Evolutionary conservation across 495 filamentous ascomycete genomes (phyloP).

Genomic region (Glutinoglossum americanum): DNA sequence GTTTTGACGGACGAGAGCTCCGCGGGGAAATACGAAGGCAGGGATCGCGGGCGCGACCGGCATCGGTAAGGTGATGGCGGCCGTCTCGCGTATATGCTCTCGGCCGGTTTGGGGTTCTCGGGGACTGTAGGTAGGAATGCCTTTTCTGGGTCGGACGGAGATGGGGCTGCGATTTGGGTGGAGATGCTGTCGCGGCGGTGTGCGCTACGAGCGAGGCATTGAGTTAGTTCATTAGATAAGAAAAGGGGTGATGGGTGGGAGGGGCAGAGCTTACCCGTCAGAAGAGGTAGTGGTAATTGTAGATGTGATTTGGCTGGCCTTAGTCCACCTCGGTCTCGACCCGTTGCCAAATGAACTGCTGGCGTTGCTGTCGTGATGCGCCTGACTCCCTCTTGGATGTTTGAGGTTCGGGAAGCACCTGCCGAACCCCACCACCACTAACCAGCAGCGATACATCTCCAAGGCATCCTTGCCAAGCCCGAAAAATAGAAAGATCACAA

Average conservation of each 20-base stretch:
- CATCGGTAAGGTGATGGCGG: neutral
- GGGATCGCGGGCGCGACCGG: neutral
- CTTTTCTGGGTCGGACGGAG: neutral
- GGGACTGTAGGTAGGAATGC: neutral
- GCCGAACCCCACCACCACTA: conserved; percentile 28
- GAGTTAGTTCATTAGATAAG: too few species aligned
- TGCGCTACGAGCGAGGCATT: neutral
- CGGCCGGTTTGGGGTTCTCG: neutral
- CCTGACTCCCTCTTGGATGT: neutral
- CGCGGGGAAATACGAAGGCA: neutral
- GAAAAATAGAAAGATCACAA: conserved; percentile 55
- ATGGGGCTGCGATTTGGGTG: neutral
- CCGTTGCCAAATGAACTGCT: neutral
- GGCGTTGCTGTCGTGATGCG: neutral
- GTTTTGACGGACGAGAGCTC: neutral
- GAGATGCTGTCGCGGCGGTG: neutral
- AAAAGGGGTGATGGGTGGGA: too few species aligned
- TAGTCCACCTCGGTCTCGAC: neutral
- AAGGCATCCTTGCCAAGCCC: conserved; percentile 58
- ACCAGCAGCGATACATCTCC: conserved; percentile 42
- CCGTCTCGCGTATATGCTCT: neutral
- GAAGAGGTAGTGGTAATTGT: neutral
- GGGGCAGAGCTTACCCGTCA: neutral
- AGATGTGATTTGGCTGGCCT: neutral
- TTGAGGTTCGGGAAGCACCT: conserved; percentile 19